phyloP scores from a whole-genome alignment of 495 filamentous ascomycete species.

The Bacidia gigantensis region DNA sequence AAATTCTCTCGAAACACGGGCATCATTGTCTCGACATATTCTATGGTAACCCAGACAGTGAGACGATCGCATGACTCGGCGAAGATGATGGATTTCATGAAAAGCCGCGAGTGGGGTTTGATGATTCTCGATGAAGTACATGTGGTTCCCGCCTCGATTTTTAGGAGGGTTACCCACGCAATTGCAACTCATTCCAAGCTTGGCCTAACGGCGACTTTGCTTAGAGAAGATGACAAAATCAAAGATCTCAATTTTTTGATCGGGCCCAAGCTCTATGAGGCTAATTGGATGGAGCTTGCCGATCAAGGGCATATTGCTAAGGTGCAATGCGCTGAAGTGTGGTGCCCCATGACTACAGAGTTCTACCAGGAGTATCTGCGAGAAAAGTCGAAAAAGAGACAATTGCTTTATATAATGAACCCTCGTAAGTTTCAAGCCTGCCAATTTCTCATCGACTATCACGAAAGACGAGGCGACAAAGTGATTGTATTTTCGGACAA shows the following conservation, averaged over 20 bases:
- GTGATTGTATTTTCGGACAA: conserved; percentile 99
- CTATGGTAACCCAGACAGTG: conserved; percentile 87
- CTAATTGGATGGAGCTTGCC: conserved; percentile 98
- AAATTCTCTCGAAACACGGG: conserved; percentile 81
- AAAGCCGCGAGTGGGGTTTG: conserved; percentile 86
- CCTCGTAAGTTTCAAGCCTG: conserved; percentile 93
- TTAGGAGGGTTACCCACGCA: conserved; percentile 77
- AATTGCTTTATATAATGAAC: conserved; percentile 91
- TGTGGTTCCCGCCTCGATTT: conserved; percentile 92
- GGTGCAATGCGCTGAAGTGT: conserved; percentile 96
- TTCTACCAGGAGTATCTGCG: conserved; percentile 91
- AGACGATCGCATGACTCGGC: conserved; percentile 80
- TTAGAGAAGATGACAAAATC: conserved; percentile 97
- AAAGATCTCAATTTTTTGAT: conserved; percentile 95
- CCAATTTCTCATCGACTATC: conserved; percentile 94
- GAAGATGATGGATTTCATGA: conserved; percentile 97
- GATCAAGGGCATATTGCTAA: conserved; percentile 95
- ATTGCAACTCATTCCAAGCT: conserved; percentile 93
- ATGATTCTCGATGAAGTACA: conserved; percentile 98
- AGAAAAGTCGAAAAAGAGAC: conserved; percentile 51
- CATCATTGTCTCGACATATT: conserved; percentile 94
- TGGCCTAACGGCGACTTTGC: conserved; percentile 86
- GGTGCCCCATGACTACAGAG: conserved; percentile 98
- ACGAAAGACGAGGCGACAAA: conserved; percentile 92
- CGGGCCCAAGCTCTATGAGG: conserved; percentile 93